These are phyloP conservation scores for Fusarium tuaranense DNA, from an alignment of 2,329 filamentous ascomycete species.

Conservation along the genomic window DNA sequence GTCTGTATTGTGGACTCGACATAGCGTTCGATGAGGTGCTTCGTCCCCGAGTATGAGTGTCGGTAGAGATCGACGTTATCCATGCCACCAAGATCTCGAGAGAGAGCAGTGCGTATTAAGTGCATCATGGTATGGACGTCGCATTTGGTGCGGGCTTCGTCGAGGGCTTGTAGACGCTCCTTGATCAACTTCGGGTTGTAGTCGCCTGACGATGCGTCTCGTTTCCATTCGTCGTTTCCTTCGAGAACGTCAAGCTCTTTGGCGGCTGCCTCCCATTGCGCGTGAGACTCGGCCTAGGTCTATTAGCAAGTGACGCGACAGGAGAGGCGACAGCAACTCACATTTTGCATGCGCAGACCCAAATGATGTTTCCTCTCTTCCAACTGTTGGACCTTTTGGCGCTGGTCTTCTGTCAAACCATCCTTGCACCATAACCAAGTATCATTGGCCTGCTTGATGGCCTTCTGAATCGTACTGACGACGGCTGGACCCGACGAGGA, in stretches of 20 bases:
- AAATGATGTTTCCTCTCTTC: constrained; percentile 73
- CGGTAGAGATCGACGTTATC: constrained; percentile 85
- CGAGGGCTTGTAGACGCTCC: constrained; percentile 76
- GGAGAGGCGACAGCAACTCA: constrained; percentile 51
- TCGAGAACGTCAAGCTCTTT: constrained; percentile 83
- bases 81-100: constrained; percentile 87
- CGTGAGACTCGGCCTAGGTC: constrained; percentile 72
- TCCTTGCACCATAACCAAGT: constrained; percentile 62
- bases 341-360: constrained; percentile 73
- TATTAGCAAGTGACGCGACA: constrained; percentile 9
- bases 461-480: constrained; percentile 45
- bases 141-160: constrained; percentile 77
- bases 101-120: constrained; percentile 82
- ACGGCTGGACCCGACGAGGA: constrained; percentile 30
- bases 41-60: constrained; percentile 87
- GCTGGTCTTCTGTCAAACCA: constrained; percentile 64
- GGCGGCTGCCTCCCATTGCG: constrained; percentile 82
- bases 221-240: constrained; percentile 85
- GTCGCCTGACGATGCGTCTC: constrained; percentile 69
- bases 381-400: constrained; percentile 57
- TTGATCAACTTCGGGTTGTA: constrained; percentile 79
- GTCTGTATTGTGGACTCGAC: constrained; percentile 83
- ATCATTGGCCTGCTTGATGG: constrained; percentile 55
- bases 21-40: constrained; percentile 87
- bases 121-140: constrained; percentile 84